phyloP scores from a whole-genome alignment of 352 stramenopile species.

The Pythium sukuiense region DNA sequence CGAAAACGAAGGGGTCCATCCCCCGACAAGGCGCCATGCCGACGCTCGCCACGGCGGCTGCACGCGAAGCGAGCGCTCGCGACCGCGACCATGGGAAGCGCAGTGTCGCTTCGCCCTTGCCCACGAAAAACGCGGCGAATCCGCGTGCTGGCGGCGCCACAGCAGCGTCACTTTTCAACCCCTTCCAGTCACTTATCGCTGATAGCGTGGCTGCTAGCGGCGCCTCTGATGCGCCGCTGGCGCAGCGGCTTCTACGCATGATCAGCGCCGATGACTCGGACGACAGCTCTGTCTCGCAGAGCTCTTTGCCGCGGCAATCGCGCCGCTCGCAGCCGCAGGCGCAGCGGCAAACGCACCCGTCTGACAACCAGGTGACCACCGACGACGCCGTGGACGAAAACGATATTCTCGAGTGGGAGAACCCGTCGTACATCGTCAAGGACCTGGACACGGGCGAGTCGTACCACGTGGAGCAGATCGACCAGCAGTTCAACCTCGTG shows the following conservation, averaged over 20 bases:
- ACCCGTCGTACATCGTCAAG: constrained; percentile 80
- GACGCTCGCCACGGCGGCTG: constrained; percentile 18
- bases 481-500: constrained; percentile 78
- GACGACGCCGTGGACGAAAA: constrained; percentile 20
- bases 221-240: constrained; percentile 1
- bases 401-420: constrained; percentile 61
- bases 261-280: constrained; percentile 29
- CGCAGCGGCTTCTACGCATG: constrained; percentile 19
- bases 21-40: constrained; percentile 5
- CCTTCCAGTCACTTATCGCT: neutral
- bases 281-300: constrained; percentile 23
- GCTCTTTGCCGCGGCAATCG: neutral
- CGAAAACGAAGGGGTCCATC: constrained; percentile 1
- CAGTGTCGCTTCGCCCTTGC: neutral
- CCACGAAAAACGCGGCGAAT: neutral
- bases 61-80: neutral
- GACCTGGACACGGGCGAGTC: constrained; percentile 79
- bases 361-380: constrained; percentile 1
- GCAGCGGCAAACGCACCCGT: constrained; percentile 8
- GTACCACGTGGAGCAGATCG: constrained; percentile 81
- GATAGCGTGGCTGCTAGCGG: neutral
- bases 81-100: constrained; percentile 1
- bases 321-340: neutral
- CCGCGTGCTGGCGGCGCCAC: neutral
- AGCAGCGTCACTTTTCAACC: constrained; percentile 20